Conservation (phyloP, 306 rosid genomes). For the Lotus japonicus region DNA sequence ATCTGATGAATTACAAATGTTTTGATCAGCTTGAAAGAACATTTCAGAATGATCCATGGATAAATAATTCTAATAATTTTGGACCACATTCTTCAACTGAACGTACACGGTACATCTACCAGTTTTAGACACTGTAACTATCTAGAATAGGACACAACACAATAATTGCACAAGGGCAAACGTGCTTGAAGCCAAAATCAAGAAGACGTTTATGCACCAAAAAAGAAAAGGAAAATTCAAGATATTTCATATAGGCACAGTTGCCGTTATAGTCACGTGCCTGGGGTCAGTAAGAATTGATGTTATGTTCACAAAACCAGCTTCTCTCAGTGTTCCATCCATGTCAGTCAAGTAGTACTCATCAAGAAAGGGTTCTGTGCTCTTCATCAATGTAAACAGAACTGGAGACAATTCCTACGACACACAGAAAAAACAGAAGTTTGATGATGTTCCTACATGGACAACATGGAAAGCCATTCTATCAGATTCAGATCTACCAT, state of each 20-base stretch:
- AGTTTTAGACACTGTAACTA: background rate
- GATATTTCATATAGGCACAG: conserved; percentile 38
- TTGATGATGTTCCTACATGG: background rate
- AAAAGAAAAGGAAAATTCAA: background rate
- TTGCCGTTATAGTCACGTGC: conserved; percentile 51
- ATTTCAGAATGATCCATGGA: background rate
- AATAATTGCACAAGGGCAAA: background rate
- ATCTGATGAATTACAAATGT: no score
- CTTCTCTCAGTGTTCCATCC: conserved; percentile 42
- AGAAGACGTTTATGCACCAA: background rate
- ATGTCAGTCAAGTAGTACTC: conserved; percentile 58
- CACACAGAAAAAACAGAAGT: background rate
- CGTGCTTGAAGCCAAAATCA: background rate
- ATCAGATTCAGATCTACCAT: background rate
- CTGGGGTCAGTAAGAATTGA: conserved; percentile 55
- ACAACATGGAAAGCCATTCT: background rate
- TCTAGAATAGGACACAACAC: background rate
- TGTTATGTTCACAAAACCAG: conserved; percentile 43
- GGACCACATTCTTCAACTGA: background rate
- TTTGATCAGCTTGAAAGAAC: no score
- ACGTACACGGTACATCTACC: background rate
- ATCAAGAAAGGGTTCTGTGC: conserved; percentile 62
- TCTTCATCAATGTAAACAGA: conserved; percentile 52
- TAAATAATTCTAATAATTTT: background rate
- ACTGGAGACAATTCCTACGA: conserved; percentile 56